A percentile compares a stretch with the other conserved stretches of the same genome.
These are phyloP conservation scores for Austroboletus novae-zelandiae DNA, from an alignment of 1,284 basidiomycete species.

Conservation along the genomic window DNA sequence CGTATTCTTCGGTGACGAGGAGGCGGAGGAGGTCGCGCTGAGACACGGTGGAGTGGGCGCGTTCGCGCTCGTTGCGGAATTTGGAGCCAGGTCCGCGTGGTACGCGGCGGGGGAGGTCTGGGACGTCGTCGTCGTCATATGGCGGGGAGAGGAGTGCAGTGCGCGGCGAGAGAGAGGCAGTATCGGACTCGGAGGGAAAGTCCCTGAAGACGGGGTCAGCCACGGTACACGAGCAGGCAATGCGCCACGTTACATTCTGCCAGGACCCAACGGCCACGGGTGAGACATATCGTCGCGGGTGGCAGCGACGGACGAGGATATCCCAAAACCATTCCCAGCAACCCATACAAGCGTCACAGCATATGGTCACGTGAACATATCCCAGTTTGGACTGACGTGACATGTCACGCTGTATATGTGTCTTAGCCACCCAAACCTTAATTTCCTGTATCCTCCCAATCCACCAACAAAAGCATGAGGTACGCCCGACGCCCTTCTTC, in stretches of 20 bases:
- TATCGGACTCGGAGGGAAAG: constrained; percentile 27
- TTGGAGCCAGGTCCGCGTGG: constrained; percentile 27
- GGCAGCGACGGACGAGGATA: background rate
- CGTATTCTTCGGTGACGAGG: constrained; percentile 55
- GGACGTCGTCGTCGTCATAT: constrained; percentile 7
- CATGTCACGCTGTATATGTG: constrained; percentile 36
- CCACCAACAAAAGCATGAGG: constrained; percentile 34
- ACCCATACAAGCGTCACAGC: background rate
- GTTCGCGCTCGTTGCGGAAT: constrained; percentile 36
- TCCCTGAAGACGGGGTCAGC: constrained; percentile 6
- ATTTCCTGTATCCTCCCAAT: constrained; percentile 22
- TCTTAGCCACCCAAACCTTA: constrained; percentile 34
- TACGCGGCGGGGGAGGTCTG: constrained; percentile 6
- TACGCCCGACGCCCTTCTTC: constrained; percentile 3
- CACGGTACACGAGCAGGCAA: background rate
- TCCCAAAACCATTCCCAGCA: constrained; percentile 8
- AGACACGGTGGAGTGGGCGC: constrained; percentile 30
- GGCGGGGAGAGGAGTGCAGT: constrained; percentile 26
- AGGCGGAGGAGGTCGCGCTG: constrained; percentile 46
- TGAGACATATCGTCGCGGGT: constrained; percentile 21
- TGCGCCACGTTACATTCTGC: constrained; percentile 8
- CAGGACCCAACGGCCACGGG: constrained; percentile 16
- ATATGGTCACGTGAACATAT: constrained; percentile 19
- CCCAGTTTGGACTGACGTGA: constrained; percentile 13
- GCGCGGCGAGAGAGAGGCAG: constrained; percentile 28